Evolutionary conservation across 306 rosid genomes (phyloP).

Genomic region (Cicer arietinum): DNA sequence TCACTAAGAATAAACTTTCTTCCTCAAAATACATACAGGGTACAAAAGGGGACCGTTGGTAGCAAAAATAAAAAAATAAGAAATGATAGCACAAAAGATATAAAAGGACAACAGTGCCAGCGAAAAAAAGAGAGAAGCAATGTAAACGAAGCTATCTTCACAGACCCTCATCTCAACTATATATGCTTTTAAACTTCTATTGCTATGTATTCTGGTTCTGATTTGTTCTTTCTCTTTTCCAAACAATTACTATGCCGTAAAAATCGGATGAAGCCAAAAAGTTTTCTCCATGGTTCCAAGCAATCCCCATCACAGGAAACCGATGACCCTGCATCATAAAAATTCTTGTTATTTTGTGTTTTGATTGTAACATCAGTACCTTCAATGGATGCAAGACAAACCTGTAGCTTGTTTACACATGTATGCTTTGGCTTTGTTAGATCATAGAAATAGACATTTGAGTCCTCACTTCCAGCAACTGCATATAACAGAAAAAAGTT

Average conservation of each 20-base stretch:
- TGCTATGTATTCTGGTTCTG: slow-evolving; percentile 46
- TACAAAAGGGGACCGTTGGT: slow-evolving; percentile 22
- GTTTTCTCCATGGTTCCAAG: slow-evolving; percentile 97
- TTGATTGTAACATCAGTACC: not conserved
- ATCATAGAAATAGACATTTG: slow-evolving; percentile 97
- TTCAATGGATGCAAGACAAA: slow-evolving; percentile 41
- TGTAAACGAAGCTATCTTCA: slow-evolving; percentile 39
- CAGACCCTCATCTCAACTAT: slow-evolving; percentile 38
- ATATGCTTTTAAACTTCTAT: slow-evolving; percentile 25
- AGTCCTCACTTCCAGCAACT: slow-evolving; percentile 99
- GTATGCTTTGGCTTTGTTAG: slow-evolving; percentile 89
- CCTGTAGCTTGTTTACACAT: slow-evolving; percentile 99
- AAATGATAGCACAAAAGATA: slow-evolving; percentile 42
- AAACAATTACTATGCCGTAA: slow-evolving; percentile 86
- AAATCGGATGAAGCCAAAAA: slow-evolving; percentile 93
- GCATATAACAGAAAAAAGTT: slow-evolving; percentile 45
- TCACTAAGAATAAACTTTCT: slow-evolving; percentile 41
- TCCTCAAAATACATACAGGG: slow-evolving; percentile 25
- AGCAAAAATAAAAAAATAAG: slow-evolving; percentile 10
- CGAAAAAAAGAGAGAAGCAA: slow-evolving; percentile 21
- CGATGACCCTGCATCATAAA: slow-evolving; percentile 84
- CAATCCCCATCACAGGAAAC: slow-evolving; percentile 83
- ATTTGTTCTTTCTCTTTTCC: slow-evolving; percentile 87
- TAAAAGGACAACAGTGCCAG: slow-evolving; percentile 29
- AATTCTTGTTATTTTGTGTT: slow-evolving; percentile 40